Percentiles rank a stretch among this genome's conserved stretches.
These are phyloP conservation scores for Ganoderma lucidum DNA, from an alignment of 1,284 basidiomycete genomes.

Conservation along the genomic window DNA sequence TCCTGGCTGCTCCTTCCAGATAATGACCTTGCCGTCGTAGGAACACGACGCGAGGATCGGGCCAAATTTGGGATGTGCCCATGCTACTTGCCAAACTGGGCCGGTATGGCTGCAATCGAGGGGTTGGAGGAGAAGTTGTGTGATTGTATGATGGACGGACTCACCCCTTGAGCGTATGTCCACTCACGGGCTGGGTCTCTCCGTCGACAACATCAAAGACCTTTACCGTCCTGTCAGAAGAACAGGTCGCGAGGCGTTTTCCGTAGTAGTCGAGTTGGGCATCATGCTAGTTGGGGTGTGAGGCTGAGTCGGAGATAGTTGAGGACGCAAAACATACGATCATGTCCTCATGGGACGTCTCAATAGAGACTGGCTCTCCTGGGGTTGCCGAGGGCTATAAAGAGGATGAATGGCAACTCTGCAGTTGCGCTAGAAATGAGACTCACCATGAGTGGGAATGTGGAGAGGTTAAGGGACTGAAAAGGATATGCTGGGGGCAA, in stretches of 20 bases:
- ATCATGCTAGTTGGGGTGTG: constrained; percentile 75
- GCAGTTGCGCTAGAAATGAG: no score
- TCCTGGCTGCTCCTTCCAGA: constrained; percentile 91
- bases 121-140: neutral
- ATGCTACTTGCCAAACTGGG: constrained; percentile 98
- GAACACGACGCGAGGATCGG: constrained; percentile 97
- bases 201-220: constrained; percentile 96
- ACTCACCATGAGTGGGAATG: constrained; percentile 13
- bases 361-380: constrained; percentile 80
- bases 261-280: constrained; percentile 99
- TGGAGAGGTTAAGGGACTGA: neutral
- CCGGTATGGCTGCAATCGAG: constrained; percentile 80
- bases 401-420: neutral
- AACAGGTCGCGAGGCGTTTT: constrained; percentile 95
- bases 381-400: constrained; percentile 59
- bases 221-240: constrained; percentile 94
- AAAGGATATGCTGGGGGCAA: neutral
- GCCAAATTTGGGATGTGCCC: constrained; percentile 98
- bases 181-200: constrained; percentile 70
- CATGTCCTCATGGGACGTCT: constrained; percentile 96
- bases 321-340: constrained; percentile 67
- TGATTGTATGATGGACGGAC: constrained; percentile 34
- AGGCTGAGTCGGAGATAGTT: constrained; percentile 8
- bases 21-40: constrained; percentile 97
- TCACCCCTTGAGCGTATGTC: constrained; percentile 88